Percentiles rank a stretch among this genome's conserved stretches.
phyloP scores from a whole-genome alignment of 495 filamentous ascomycete genomes.

The Penicillium simplicissimum region DNA sequence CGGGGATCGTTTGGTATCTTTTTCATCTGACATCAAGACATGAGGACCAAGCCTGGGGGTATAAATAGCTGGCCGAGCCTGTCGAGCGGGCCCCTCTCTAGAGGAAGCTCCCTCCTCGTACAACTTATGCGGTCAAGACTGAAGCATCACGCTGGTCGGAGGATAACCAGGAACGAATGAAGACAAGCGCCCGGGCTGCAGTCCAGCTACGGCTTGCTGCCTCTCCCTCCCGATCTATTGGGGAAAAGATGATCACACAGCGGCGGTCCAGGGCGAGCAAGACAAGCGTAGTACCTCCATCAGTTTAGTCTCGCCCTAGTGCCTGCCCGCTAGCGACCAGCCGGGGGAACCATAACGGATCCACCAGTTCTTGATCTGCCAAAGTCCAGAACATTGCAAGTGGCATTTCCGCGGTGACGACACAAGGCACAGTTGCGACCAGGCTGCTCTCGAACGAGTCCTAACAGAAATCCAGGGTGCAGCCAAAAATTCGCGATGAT shows the following conservation, averaged over 20 bases:
- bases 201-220: not conserved
- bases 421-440: conserved; percentile 3
- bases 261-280: not conserved
- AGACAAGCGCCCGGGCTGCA: conserved; percentile 7
- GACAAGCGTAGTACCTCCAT: not conserved
- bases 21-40: conserved; percentile 8
- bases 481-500: not conserved
- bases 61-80: conserved; percentile 18
- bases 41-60: conserved; percentile 11
- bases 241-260: conserved; percentile 2
- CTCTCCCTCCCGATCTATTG: not conserved
- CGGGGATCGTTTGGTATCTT: conserved; percentile 12
- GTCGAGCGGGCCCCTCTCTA: not conserved
- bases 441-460: not conserved
- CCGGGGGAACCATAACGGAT: not conserved
- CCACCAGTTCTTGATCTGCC: conserved; percentile 1
- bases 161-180: conserved; percentile 5
- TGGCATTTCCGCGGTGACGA: conserved; percentile 8
- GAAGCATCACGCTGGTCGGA: not conserved
- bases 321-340: not conserved
- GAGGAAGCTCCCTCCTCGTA: not conserved
- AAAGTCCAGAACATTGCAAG: conserved; percentile 7
- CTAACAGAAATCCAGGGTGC: not conserved
- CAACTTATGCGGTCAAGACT: conserved; percentile 5
- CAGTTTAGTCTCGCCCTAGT: not conserved